phyloP scores from a whole-genome alignment of 2,329 filamentous ascomycete genomes.

The Diaporthe nobilis region DNA sequence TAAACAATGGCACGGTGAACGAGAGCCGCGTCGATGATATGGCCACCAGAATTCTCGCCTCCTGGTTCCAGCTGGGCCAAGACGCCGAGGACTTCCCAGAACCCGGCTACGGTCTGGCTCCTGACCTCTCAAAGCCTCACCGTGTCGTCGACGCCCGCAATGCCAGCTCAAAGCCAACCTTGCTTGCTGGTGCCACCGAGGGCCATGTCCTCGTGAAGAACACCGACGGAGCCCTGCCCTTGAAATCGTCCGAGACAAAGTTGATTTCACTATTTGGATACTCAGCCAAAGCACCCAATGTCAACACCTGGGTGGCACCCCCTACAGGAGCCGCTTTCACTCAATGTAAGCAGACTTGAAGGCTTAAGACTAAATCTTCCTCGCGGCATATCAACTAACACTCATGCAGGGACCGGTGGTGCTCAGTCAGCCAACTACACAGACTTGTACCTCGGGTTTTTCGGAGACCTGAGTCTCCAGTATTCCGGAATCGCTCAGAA shows the following conservation, averaged over 20 bases:
- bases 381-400: not conserved
- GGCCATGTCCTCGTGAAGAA: conserved; percentile 78
- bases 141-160: conserved; percentile 68
- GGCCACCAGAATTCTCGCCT: conserved; percentile 59
- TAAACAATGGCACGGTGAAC: conserved; percentile 72
- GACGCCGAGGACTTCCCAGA: conserved; percentile 62
- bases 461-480: conserved; percentile 42
- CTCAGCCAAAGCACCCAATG: conserved; percentile 64
- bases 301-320: conserved; percentile 53
- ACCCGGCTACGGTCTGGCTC: conserved; percentile 66
- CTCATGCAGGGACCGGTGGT: conserved; percentile 52
- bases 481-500: conserved; percentile 53
- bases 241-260: conserved; percentile 58
- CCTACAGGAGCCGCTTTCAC: conserved; percentile 49
- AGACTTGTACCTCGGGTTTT: conserved; percentile 51
- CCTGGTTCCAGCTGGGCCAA: conserved; percentile 71
- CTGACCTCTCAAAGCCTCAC: conserved; percentile 64
- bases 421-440: conserved; percentile 54
- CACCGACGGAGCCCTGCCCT: conserved; percentile 65
- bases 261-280: conserved; percentile 73
- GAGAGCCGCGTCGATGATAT: conserved; percentile 72
- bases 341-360: conserved; percentile 11
- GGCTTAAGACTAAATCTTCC: not conserved
- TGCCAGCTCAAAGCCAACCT: conserved; percentile 54
- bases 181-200: conserved; percentile 72